phyloP scores from a whole-genome alignment of 805 yeast species.

The Starmerella potacharoeniae region DNA sequence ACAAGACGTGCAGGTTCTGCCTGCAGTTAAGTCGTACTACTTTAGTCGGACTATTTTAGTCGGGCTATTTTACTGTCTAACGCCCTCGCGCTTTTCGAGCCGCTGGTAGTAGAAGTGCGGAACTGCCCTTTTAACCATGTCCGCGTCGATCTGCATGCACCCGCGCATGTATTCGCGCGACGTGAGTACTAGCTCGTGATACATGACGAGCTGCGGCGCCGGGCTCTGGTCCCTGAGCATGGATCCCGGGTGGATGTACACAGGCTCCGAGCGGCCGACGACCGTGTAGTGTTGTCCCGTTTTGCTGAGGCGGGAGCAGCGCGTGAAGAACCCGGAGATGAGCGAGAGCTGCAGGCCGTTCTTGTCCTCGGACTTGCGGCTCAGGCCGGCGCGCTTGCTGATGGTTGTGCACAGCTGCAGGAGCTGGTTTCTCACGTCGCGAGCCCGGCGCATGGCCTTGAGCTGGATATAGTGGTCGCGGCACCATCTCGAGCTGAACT shows the following conservation, averaged over 20 bases:
- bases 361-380: constrained; percentile 48
- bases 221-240: constrained; percentile 58
- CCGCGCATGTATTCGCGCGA: constrained; percentile 81
- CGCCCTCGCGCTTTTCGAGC: constrained; percentile 56
- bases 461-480: constrained; percentile 69
- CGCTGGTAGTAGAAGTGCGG: constrained; percentile 28
- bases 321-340: constrained; percentile 57
- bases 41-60: no score
- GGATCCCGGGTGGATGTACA: constrained; percentile 77
- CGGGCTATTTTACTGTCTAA: not conserved
- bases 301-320: constrained; percentile 51
- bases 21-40: no score
- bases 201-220: constrained; percentile 64
- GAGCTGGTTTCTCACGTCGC: constrained; percentile 70
- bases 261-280: constrained; percentile 32
- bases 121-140: constrained; percentile 54
- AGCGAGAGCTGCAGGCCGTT: constrained; percentile 48
- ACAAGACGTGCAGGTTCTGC: not conserved
- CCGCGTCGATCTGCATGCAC: constrained; percentile 65
- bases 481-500: constrained; percentile 60
- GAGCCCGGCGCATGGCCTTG: constrained; percentile 62
- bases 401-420: constrained; percentile 36
- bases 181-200: constrained; percentile 76
- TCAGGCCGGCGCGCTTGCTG: constrained; percentile 39
- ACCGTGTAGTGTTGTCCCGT: constrained; percentile 34